These are phyloP conservation scores for Suhomyces tanzawaensis DNA, from an alignment of 805 yeast species.

Conservation along the genomic window DNA sequence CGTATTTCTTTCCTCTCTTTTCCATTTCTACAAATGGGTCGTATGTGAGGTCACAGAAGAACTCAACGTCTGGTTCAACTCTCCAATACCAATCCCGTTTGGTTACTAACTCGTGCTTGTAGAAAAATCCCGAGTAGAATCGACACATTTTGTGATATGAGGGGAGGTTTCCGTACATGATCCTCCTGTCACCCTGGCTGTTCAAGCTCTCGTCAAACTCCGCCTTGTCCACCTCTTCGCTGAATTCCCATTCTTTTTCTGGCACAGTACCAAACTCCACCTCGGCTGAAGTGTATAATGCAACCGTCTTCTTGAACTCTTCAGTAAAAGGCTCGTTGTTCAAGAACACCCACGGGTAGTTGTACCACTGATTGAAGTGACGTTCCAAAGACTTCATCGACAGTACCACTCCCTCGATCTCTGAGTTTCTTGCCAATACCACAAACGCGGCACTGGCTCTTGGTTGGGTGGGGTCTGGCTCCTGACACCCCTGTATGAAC, in stretches of 20 bases:
- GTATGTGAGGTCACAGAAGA: constrained; percentile 86
- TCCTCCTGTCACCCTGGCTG: constrained; percentile 76
- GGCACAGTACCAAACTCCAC: constrained; percentile 73
- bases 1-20: constrained; percentile 66
- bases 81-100: constrained; percentile 93
- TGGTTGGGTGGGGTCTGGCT: constrained; percentile 37
- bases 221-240: constrained; percentile 34
- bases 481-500: constrained; percentile 55
- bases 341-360: constrained; percentile 88
- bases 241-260: constrained; percentile 65
- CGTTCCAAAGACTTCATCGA: constrained; percentile 76
- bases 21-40: constrained; percentile 89
- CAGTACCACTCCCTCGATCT: constrained; percentile 69
- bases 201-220: constrained; percentile 58
- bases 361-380: constrained; percentile 90
- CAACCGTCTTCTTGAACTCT: constrained; percentile 56
- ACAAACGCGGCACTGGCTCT: constrained; percentile 84
- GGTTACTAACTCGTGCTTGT: constrained; percentile 69
- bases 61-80: constrained; percentile 89
- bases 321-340: constrained; percentile 75
- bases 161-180: constrained; percentile 78
- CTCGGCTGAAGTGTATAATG: constrained; percentile 51
- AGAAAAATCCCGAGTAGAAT: constrained; percentile 82
- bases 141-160: constrained; percentile 95
- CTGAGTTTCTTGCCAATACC: constrained; percentile 78